Conservation (phyloP, 495 filamentous ascomycete species). For the Neurospora sp. region DNA sequence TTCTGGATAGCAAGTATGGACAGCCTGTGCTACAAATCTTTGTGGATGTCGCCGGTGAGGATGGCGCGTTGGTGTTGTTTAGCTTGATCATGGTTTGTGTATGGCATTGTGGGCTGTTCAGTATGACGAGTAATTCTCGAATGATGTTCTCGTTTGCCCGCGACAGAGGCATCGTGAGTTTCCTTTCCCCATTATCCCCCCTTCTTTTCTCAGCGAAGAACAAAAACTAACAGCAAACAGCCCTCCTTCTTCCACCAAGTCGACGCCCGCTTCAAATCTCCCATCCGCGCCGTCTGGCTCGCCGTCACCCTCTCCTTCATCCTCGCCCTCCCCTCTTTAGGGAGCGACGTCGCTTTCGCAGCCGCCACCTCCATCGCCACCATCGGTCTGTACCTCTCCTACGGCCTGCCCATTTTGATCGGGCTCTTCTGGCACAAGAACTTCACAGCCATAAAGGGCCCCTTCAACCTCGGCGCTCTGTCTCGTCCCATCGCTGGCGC, state of each 20-base stretch:
- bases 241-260: constrained; percentile 46
- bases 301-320: constrained; percentile 50
- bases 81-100: constrained; percentile 50
- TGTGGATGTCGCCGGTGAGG: constrained; percentile 43
- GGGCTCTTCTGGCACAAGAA: constrained; percentile 35
- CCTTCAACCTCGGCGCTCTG: constrained; percentile 46
- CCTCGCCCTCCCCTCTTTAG: constrained; percentile 50
- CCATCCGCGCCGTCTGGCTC: constrained; percentile 50
- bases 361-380: constrained; percentile 57
- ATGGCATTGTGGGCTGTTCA: constrained; percentile 52
- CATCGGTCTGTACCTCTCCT: constrained; percentile 59
- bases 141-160: constrained; percentile 56
- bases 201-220: background rate
- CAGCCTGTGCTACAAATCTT: constrained; percentile 51
- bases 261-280: constrained; percentile 42
- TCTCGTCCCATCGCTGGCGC: constrained; percentile 43
- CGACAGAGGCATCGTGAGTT: constrained; percentile 39
- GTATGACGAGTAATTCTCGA: constrained; percentile 48
- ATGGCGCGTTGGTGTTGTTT: constrained; percentile 46
- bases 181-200: background rate
- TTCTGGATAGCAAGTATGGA: constrained; percentile 28
- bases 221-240: constrained; percentile 4
- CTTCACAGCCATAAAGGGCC: constrained; percentile 40
- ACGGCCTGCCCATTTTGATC: constrained; percentile 55
- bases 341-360: constrained; percentile 48